A percentile compares a stretch with the other conserved stretches of the same genome.
phyloP scores from a whole-genome alignment of 306 rosid genomes.

The Sophora flavescens region DNA sequence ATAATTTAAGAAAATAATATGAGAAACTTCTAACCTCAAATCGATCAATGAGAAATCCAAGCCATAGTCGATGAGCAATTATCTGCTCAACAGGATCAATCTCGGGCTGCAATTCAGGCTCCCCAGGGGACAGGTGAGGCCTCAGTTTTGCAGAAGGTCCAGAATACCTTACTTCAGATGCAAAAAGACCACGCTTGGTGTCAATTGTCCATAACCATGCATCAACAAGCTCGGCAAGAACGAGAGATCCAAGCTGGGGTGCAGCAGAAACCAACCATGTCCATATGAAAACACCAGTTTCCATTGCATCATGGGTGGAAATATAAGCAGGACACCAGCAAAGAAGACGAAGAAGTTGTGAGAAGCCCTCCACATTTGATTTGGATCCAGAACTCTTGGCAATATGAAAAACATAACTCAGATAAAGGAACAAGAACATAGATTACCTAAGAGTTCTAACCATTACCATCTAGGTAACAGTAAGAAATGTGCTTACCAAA shows the following conservation, averaged over 20 bases:
- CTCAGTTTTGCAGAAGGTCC: constrained; percentile 94
- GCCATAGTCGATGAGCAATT: constrained; percentile 95
- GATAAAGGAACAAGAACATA: constrained; percentile 44
- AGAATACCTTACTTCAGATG: constrained; percentile 75
- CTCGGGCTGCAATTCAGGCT: constrained; percentile 80
- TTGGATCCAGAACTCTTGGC: constrained; percentile 88
- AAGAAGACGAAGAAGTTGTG: constrained; percentile 97
- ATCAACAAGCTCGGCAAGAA: constrained; percentile 98
- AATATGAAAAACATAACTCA: constrained; percentile 50
- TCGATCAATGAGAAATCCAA: constrained; percentile 97
- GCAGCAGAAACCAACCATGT: constrained; percentile 99
- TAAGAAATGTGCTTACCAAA: constrained; percentile 66
- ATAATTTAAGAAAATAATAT: constrained; percentile 22
- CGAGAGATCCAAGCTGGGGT: constrained; percentile 89
- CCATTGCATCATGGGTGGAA: constrained; percentile 92
- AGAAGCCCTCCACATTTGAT: constrained; percentile 88
- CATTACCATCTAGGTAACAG: constrained; percentile 29
- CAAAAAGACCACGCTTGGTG: constrained; percentile 92
- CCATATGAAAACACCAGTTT: constrained; percentile 97
- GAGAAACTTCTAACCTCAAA: constrained; percentile 84
- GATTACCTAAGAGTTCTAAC: constrained; percentile 32
- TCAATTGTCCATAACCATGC: constrained; percentile 99
- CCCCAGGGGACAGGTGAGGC: constrained; percentile 94
- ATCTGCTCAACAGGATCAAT: constrained; percentile 86
- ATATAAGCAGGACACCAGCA: constrained; percentile 99